Percentiles rank a stretch among this genome's conserved stretches.
Evolutionary conservation across 768 basidiomycete genomes (phyloP).

Genomic region (Suillus brevipes): DNA sequence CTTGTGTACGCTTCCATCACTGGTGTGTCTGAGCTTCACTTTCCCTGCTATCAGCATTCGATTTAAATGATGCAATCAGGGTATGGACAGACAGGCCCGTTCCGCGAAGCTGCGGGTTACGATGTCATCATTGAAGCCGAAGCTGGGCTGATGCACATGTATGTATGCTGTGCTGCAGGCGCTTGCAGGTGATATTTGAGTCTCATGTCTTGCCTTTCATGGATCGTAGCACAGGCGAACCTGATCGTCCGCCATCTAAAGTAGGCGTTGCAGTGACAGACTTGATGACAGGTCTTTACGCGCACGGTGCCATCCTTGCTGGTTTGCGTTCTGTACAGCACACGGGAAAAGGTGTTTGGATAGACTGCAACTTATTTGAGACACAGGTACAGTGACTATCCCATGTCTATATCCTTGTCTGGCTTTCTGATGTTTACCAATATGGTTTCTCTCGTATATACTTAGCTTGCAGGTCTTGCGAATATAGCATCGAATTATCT

Average conservation of each 20-base stretch:
- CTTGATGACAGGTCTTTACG: constrained; percentile 84
- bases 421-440: neutral
- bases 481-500: constrained; percentile 95
- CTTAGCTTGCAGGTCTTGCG: constrained; percentile 82
- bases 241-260: constrained; percentile 82
- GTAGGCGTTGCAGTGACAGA: constrained; percentile 96
- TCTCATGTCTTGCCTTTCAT: constrained; percentile 13
- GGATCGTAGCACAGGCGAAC: constrained; percentile 77
- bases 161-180: constrained; percentile 28
- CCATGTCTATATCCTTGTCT: neutral
- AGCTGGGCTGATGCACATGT: constrained; percentile 95
- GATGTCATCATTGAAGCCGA: constrained; percentile 88
- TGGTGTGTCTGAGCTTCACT: constrained; percentile 44
- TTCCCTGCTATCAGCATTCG: neutral
- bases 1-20: constrained; percentile 90
- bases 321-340: constrained; percentile 78
- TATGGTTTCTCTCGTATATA: neutral
- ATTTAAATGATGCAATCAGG: constrained; percentile 38
- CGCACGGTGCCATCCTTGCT: constrained; percentile 92
- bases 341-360: constrained; percentile 87
- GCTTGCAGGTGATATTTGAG: constrained; percentile 12
- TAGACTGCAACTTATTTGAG: constrained; percentile 93
- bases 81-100: constrained; percentile 90
- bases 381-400: constrained; percentile 60
- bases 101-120: constrained; percentile 79